Base-by-base conservation (phyloP, 148 eudicot genomes). In the Hydrangea macrophylla region DNA sequence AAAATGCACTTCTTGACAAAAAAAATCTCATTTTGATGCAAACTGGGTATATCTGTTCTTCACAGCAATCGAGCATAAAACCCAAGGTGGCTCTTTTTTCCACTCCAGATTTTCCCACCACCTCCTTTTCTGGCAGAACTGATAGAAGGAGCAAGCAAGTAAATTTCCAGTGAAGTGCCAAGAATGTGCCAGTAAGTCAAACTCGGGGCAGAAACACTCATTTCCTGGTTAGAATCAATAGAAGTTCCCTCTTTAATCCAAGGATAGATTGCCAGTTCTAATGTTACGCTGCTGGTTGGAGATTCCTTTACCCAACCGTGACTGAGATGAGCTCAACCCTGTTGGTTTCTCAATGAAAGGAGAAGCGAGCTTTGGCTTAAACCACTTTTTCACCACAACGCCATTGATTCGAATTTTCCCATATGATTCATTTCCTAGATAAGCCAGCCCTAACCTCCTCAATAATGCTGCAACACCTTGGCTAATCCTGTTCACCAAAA, bases 351-450 rank as follows among this genome's bases (percentile, higher is more conserved):
- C 75, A 48, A 60, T 68, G 50, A 75, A 74, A 57, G 84, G 80
- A 62, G 83, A 70, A 65, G 45, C 72, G 65, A 78, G 80, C 64
- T 83, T 90, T 7, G 96, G 99, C 71, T 81, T 86, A 66, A 94
- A 72, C 99, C 99, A 94, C 74, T 65, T 88, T 72, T 75, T 94
- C 55, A 87, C 73, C 35, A 78, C 77, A 59, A 85, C 79, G 35
- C 96, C 97, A 58, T 65, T 82, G 61, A 94, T 80, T 64, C 85
- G 85, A 69, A 94, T 85, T 75, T 94, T 94, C 53, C 99, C 99
- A 56, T 66, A 80, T 33, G 99, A 94, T 72, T 85, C 99, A 40
- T 82, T 81, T 28, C 96, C 99, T 64, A 73, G 84, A 75, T 91
- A 94, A 62, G 85, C 53, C 22, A 94, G 83, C 37, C 87, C 81